Base-by-base conservation (phyloP, 1,284 basidiomycete genomes). In the Termitomyces sp. region DNA sequence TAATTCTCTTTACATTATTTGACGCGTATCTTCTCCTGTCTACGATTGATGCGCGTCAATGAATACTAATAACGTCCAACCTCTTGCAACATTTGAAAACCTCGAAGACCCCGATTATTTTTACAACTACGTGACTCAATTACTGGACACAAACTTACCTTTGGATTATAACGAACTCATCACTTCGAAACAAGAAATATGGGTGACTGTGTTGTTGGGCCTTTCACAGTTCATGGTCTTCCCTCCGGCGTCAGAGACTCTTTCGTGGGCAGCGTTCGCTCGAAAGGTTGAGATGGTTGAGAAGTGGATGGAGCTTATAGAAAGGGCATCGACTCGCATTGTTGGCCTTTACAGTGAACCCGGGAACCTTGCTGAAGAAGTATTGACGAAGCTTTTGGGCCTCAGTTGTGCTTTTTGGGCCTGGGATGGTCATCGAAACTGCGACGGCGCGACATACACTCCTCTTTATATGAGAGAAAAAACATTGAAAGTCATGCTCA, bases 201-300 rank as follows among this genome's bases (percentile, higher is more conserved):
- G 72, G 73, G 61, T 75, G 10, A 71, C 73, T n/a, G 67, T 84
- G 47, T 68, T 84, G 41, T 64, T 70, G 42, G 76, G 74, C 2
- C 70, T 86, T 26, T 76, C 78, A 4, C 77, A 83, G 49, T 75
- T 83, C 59, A 72, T 86, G 34, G 69, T 70, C 40, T 82, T 85
- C 64, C 81, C 72, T 54, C 69, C 70, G 41, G 75, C 75, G 33
- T 70, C 67, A 43, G 65, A 70, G 54, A 64, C 70, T 24, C 62
- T 58, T 31, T 55, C 71, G 24, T 87, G 84, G 82, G 73, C 68
- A 39, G 69, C 75, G 7, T 71, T 82, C 58, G 74, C 80, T 59
- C 84, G 86, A 63, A 82, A 80, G 59, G 71, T 83, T 51, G 75
- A 72, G 50, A 68, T 87, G 54, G 77, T 78, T 1, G 76, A 82